Base-by-base conservation (phyloP, 495 filamentous ascomycete genomes). In the Recurvomyces mirabilis region DNA sequence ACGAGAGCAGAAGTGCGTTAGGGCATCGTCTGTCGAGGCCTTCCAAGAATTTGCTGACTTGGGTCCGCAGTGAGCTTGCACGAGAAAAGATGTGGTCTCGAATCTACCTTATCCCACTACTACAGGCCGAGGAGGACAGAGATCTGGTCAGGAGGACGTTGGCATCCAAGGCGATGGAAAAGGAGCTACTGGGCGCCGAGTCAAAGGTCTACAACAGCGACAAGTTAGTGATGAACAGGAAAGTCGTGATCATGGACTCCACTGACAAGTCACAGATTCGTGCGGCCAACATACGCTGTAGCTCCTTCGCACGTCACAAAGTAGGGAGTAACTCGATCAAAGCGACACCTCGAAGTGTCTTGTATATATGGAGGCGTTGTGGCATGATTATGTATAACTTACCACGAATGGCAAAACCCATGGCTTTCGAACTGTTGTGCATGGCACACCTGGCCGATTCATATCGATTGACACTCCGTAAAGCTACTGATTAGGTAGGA, bases 41-140 rank as follows among this genome's bases (percentile, higher is more conserved):
- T n/a, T n/a, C n/a, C n/a, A n/a, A n/a, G n/a, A n/a, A n/a, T n/a
- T n/a, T 1, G 20, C 44, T 39, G 23, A 47, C 22, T 32, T 30
- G 13, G 4, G n/a, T n/a, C 23, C 21, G 43, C 53, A 95, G 89
- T 59, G 91, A 98, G 61, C 82, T 93, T 48, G 83, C 79, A 41
- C 84, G 91, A 34, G 91, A 98, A 59, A 98, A 98, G 71, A 87
- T 94, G 74, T 98, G 91, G 91, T 72, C 80, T 33, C 81, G 91
- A 53, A 88, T 96, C 55, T 76, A 98, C 62, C 69, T 98, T 37
- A 87, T 87, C 59, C 91, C 91, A 23, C 64, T 91, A 51, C 78
- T 98, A 39, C 88, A 95, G 59, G 91, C 91, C 43, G 91, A 98
- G 60, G 84, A 89, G 58, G 91, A 98, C 69, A 81, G 91, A 36